These are phyloP conservation scores for Stephania japonica DNA, from an alignment of 164 flowering plant genomes.

Conservation along the genomic window DNA sequence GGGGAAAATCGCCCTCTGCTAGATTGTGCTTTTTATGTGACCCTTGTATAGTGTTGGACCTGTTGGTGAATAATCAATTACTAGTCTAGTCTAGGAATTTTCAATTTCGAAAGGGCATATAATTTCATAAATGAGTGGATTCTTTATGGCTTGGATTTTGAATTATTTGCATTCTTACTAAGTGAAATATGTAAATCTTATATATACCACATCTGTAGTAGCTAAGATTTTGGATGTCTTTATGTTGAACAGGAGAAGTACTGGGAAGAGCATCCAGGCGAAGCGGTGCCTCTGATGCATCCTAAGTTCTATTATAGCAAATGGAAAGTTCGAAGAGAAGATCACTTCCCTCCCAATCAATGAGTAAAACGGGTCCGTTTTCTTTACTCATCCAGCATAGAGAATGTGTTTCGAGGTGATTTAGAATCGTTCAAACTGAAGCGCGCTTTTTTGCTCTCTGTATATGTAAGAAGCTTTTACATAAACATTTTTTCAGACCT, in stretches of 20 bases:
- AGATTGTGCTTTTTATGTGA: not conserved
- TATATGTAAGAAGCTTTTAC: not conserved
- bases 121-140: no score
- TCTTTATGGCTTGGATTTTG: not conserved
- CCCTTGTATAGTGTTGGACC: not conserved
- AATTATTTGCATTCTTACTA: not conserved
- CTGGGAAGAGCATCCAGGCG: constrained; percentile 95
- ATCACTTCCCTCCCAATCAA: constrained; percentile 24
- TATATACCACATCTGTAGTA: not conserved
- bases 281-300: constrained; percentile 68
- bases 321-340: constrained; percentile 63
- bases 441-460: not conserved
- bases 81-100: no score
- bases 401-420: not conserved
- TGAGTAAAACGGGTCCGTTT: constrained; percentile 5
- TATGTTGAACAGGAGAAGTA: constrained; percentile 66
- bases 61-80: no score
- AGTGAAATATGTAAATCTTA: not conserved
- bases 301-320: constrained; percentile 74
- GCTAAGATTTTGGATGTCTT: not conserved
- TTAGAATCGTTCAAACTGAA: not conserved
- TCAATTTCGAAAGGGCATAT: not conserved
- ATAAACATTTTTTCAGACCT: no score
- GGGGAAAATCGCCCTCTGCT: not conserved
- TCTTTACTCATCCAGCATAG: not conserved